Base-by-base conservation (phyloP, 2,329 filamentous ascomycete species). In the Aspergillus sojae region DNA sequence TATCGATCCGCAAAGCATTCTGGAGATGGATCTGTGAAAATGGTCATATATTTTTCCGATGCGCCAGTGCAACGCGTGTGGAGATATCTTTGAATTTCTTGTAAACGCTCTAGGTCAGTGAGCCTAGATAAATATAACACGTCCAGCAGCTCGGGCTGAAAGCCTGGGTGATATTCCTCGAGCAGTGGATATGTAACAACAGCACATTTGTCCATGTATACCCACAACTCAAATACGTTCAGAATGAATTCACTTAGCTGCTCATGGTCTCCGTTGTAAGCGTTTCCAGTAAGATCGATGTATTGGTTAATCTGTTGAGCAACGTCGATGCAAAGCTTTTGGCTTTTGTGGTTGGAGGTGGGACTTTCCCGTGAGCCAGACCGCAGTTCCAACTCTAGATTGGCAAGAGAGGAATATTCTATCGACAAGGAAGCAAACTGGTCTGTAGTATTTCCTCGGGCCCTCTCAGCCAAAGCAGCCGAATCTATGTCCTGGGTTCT, bases 201-300 rank as follows among this genome's bases (percentile, higher is more conserved):
- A 0, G 84, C 82, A 19, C 70, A 73, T 14, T 76, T 68, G 64
- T 91, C 89, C 71, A 90, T 81, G 1, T 71, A 68, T 2, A 84
- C 71, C 88, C 88, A 91, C 0, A 88, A 66, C 57, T 86, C 83
- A 70, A 90, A 82, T 0, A 87, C 48, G 7, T 77, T 80, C 1
- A 91, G 77, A 0, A 90, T 72, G 68, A 85, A 80, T 0, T 74
- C 62, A 34, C 86, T 88, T 66, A 81, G 83, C 26, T 84, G 79
- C 57, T 85, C 83, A 0, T 82, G 78, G 61, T 84, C 80, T 5
- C 68, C 63, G 1, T 79, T 67, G 63, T 85, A 87, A 0, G 74
- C 68, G 0, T 75, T 67, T 0, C 71, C 66, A 2, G 80, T 75
- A 1, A 65, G 56, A 0, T 68, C 41, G 0, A 83, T 63, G 57